Evolutionary conservation across 345 rosid species (phyloP), one percentile per base, ranked within the genome.

Genomic region (Aquilaria yunnanensis): DNA sequence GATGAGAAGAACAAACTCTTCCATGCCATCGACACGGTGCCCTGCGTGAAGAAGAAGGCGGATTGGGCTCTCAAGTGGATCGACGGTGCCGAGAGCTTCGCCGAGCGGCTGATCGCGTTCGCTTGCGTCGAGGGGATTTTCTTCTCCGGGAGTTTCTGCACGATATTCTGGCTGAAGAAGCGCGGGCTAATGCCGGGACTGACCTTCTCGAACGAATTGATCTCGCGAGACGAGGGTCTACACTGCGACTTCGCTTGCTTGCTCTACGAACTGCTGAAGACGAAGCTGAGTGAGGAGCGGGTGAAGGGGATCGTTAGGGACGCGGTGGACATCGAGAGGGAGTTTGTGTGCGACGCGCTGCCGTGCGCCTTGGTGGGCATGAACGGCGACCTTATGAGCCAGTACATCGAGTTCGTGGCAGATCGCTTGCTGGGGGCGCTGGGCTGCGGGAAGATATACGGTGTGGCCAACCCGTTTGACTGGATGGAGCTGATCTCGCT

Each of bases 401-500:
- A 85, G 74, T 95, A 89, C 67, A 91, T 95, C 6, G 92, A 91
- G 74, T 91, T 91, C 48, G 96, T 88, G 0, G 97, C 97, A 0
- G 97, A 91, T 65, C 72, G 96, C 61, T 56, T 91, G 32, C 46
- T 91, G 75, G 84, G 68, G 9, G 89, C 85, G 56, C 85, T 91
- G 14, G 96, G 92, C 46, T 80, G 59, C 67, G 83, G 82, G n/a
- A 91, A 88, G 78, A 56, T 80, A 59, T 91, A 86, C 67, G 67
- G 67, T 51, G 89, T 67, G 63, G 3, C 70, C 0, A 91, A 91
- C 33, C 96, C 97, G 0, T 91, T 91, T 71, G 97, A 91, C 69
- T 91, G 97, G 97, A 86, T 91, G 97, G 97, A 88, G 67, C 65
- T 91, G 58, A 91, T 91, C 0, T 84, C 92, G 2, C 74, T 88